Evolutionary conservation across 2,329 filamentous ascomycete genomes (phyloP), one percentile per base, ranked within the genome.

Genomic region (Fusarium verrucosum): DNA sequence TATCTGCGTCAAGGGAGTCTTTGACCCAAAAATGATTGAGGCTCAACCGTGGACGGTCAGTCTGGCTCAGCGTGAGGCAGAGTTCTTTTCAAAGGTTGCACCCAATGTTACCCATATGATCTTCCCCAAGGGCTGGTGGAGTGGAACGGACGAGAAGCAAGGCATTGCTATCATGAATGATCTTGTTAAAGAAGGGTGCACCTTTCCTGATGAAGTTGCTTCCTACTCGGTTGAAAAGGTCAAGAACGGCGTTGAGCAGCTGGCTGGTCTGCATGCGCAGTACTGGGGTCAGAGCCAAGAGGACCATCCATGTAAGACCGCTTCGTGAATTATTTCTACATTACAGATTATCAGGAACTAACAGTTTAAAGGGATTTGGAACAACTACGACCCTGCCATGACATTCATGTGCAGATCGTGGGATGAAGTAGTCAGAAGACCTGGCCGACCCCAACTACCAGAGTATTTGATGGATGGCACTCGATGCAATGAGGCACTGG

Each of bases 91-190:
- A 3, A 72, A 73, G 53, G 61, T 79, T 9, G 76, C 76, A 1
- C 75, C 78, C 4, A 55, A 36, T 1, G 62, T 78, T 22, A 66
- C 70, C 35, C 44, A 71, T 26, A 66, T 77, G 70, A 58, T 66
- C 41, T 75, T 74, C 44, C 77, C 77, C 19, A 76, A 68, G 42
- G 71, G 71, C 8, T 80, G 74, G 75, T 79, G 75, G 76, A 70
- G 67, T 5, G 77, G 74, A n/a, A 72, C 57, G 9, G 73, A 64
- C 49, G 69, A 74, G 7, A 72, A 63, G 32, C 77, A 79, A 43
- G 77, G 77, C 9, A 78, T 80, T 38, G 72, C 70, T 20, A 72
- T 79, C 51, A 78, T 80, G 76, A 69, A 69, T 7, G 77, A 79
- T 57, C 69, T 79, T 3, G 59, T 53, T 1, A 45, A 68, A 4